Base-by-base conservation (phyloP, 495 filamentous ascomycete genomes). In the Thermothielavioides terrestris region DNA sequence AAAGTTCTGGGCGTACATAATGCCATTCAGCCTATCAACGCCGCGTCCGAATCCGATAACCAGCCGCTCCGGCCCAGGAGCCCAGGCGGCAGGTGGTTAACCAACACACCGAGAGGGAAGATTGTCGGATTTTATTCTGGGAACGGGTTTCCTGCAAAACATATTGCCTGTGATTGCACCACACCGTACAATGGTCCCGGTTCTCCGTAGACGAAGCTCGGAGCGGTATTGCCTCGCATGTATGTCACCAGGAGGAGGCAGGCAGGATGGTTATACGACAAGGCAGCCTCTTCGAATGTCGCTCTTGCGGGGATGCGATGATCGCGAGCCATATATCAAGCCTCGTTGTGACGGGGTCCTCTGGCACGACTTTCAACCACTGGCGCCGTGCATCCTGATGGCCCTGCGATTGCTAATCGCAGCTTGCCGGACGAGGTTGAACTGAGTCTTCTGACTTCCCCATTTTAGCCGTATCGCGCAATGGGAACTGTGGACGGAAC, bases 1-100 rank as follows among this genome's bases (percentile, higher is more conserved):
- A 23, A 21, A 38, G 22, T 46, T 18, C 35, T 35, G 28, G 31
- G 42, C 49, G 48, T 40, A n/a, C n/a, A 39, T 56, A 20, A 21
- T 18, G 23, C 37, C 28, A 55, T 50, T 54, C 54, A 61, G 49
- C 44, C 52, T 61, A 50, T 55, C 52, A 50, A 52, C 31, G 46
- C 22, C 36, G 39, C 38, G 40, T 47, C 42, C 47, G 41, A 28
- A 18, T 18, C n/a, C n/a, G n/a, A 45, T 28, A 30, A 25, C 21
- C 42, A 17, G 27, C 42, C 42, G 21, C 4, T 20, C 27, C 14
- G 12, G 21, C 21, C 41, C 49, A 52, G 52, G 48, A 44, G 46
- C 50, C 31, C 54, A 49, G 44, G 28, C n/a, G n/a, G n/a, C n/a
- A n/a, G n/a, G n/a, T n/a, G n/a, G 26, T 27, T 26, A 49, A 21